Conservation (phyloP, 495 filamentous ascomycete species). For the Podospora anserina region DNA sequence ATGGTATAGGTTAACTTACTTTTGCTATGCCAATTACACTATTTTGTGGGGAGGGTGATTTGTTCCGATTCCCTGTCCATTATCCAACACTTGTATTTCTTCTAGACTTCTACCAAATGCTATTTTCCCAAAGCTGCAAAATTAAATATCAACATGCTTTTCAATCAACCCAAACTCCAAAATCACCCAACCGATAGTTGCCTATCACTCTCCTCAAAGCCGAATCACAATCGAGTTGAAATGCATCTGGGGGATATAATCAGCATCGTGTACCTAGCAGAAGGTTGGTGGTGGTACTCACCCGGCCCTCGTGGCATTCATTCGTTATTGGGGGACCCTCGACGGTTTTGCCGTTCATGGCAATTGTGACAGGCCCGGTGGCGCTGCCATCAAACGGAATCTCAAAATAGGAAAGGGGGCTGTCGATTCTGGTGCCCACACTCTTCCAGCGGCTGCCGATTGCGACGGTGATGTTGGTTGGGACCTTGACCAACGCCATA, state of each 20-base stretch:
- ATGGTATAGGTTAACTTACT: too few species aligned
- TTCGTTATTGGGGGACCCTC: slow-evolving; percentile 49
- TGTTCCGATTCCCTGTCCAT: too few species aligned
- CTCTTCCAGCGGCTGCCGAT: slow-evolving; percentile 48
- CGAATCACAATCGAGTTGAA: slow-evolving; percentile 44
- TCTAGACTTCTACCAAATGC: not conserved
- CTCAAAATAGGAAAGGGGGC: slow-evolving; percentile 52
- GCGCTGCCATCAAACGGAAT: slow-evolving; percentile 47
- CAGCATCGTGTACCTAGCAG: not conserved
- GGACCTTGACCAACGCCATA: slow-evolving; percentile 37
- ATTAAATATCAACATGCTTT: not conserved
- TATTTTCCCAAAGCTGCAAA: not conserved
- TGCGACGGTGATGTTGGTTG: slow-evolving; percentile 42
- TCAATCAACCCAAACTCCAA: not conserved
- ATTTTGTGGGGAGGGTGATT: too few species aligned
- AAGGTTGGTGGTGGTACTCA: slow-evolving; percentile 31
- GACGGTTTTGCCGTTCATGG: slow-evolving; percentile 43
- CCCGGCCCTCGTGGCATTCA: slow-evolving; percentile 47
- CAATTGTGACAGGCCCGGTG: slow-evolving; percentile 51
- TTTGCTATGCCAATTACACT: too few species aligned
- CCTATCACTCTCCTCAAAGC: slow-evolving; percentile 17
- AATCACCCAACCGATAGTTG: not conserved
- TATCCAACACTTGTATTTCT: not conserved
- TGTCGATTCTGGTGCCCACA: slow-evolving; percentile 34
- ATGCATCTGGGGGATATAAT: slow-evolving; percentile 32